A percentile compares a stretch with the other conserved stretches of the same genome.
These are phyloP conservation scores for Gnetum montanum DNA, from an alignment of 75 land plant species.

Conservation along the genomic window DNA sequence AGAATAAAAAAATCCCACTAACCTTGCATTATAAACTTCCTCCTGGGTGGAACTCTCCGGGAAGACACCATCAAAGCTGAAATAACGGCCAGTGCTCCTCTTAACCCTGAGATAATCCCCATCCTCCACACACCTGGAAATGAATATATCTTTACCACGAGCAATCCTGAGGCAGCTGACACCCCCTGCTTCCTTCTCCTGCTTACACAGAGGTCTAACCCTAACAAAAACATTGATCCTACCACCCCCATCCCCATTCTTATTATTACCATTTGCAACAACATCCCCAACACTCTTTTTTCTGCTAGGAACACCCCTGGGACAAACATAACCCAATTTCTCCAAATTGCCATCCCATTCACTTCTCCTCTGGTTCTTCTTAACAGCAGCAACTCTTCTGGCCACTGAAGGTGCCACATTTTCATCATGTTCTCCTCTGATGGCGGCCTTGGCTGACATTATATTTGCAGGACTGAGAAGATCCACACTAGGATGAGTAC, in stretches of 20 bases:
- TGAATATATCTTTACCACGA: slow-evolving; percentile 7
- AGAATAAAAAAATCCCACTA: background rate
- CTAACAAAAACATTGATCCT: slow-evolving; percentile 26
- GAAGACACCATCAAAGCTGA: slow-evolving; percentile 21
- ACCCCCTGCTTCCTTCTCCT: slow-evolving; percentile 18
- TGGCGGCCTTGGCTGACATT: too few species aligned
- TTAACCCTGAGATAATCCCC: slow-evolving; percentile 18
- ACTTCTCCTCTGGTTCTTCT: too few species aligned
- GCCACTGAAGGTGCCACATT: too few species aligned
- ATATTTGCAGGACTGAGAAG: too few species aligned
- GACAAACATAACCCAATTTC: too few species aligned
- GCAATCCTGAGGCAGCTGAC: slow-evolving; percentile 9
- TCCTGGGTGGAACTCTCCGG: slow-evolving; percentile 9
- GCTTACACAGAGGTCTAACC: slow-evolving; percentile 20
- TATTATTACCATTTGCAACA: too few species aligned
- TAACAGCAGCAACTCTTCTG: too few species aligned
- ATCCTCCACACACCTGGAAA: slow-evolving; percentile 9
- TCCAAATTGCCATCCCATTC: too few species aligned
- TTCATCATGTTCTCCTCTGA: too few species aligned
- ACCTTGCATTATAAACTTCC: slow-evolving; percentile 18
- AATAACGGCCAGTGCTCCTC: slow-evolving; percentile 14
- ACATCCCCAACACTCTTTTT: too few species aligned
- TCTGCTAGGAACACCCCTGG: too few species aligned
- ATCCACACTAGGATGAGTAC: too few species aligned
- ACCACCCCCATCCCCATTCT: background rate